phyloP scores from a whole-genome alignment of 2,329 filamentous ascomycete genomes.

The Diaporthe sp. region DNA sequence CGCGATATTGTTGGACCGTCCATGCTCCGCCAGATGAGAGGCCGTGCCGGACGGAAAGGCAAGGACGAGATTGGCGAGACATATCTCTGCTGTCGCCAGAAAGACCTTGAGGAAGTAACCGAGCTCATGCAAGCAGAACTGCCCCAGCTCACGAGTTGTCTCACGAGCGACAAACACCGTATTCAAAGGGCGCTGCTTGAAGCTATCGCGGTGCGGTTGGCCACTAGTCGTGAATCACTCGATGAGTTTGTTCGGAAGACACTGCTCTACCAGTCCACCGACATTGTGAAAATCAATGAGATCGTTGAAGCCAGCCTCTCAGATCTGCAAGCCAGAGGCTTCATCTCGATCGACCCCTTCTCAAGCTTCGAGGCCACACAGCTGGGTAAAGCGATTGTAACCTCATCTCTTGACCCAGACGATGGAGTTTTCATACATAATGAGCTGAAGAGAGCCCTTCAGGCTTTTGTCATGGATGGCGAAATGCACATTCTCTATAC shows the following conservation, averaged over 20 bases:
- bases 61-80: conserved; percentile 84
- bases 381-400: conserved; percentile 78
- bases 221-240: conserved; percentile 74
- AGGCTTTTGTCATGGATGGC: conserved; percentile 83
- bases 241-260: conserved; percentile 78
- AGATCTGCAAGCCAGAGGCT: conserved; percentile 67
- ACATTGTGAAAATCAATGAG: conserved; percentile 61
- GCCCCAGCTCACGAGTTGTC: conserved; percentile 77
- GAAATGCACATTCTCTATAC: conserved; percentile 85
- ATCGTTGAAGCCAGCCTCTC: conserved; percentile 72
- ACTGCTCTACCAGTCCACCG: conserved; percentile 71
- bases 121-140: conserved; percentile 80
- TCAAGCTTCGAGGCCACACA: conserved; percentile 72
- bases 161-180: conserved; percentile 75
- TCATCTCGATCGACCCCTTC: conserved; percentile 65
- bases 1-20: conserved; percentile 82
- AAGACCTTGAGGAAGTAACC: conserved; percentile 77
- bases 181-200: conserved; percentile 81
- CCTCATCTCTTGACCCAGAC: conserved; percentile 79
- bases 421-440: conserved; percentile 81
- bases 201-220: conserved; percentile 76
- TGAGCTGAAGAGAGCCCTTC: conserved; percentile 76
- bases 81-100: conserved; percentile 79
- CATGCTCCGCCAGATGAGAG: conserved; percentile 86
- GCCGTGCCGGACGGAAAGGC: conserved; percentile 82